A percentile compares a stretch with the other conserved stretches of the same genome.
Conservation (phyloP, 345 rosid genomes). For the Garcia nutans region DNA sequence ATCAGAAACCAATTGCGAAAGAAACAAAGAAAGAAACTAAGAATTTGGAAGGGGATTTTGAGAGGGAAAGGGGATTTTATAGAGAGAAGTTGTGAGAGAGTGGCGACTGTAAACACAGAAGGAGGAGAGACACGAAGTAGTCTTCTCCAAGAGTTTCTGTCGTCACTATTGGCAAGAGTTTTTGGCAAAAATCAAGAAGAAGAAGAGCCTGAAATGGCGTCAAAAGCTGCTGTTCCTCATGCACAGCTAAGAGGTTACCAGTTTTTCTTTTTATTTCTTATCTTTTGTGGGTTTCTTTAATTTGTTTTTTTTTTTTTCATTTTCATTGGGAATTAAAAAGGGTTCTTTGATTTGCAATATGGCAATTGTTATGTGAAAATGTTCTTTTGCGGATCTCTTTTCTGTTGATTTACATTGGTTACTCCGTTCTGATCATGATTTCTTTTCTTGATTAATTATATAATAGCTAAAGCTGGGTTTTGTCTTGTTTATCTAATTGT, state of each 20-base stretch:
- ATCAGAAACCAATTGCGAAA: slow-evolving; percentile 7
- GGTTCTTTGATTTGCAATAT: too few relatives aligned
- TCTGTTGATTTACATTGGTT: too few relatives aligned
- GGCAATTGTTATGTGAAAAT: neutral
- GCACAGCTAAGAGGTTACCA: slow-evolving; percentile 38
- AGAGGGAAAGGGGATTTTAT: neutral
- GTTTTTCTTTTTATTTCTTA: neutral
- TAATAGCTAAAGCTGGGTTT: neutral
- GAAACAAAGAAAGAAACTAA: slow-evolving; percentile 3
- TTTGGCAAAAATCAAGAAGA: slow-evolving; percentile 37
- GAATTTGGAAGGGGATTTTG: neutral
- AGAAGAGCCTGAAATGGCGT: slow-evolving; percentile 44
- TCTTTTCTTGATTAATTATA: neutral
- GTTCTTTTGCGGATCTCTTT: neutral
- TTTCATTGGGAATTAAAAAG: neutral
- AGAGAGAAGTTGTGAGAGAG: slow-evolving; percentile 25
- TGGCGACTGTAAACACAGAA: slow-evolving; percentile 46
- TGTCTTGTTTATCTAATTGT: neutral
- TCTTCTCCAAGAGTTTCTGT: slow-evolving; percentile 67
- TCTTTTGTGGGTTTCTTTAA: neutral
- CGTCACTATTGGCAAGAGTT: slow-evolving; percentile 53
- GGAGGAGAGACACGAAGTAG: slow-evolving; percentile 47
- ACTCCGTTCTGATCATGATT: neutral
- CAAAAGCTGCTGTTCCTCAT: slow-evolving; percentile 37
- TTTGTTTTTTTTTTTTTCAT: neutral